phyloP scores from a whole-genome alignment of 257 asterid genomes.

The Scutellaria galericulata region DNA sequence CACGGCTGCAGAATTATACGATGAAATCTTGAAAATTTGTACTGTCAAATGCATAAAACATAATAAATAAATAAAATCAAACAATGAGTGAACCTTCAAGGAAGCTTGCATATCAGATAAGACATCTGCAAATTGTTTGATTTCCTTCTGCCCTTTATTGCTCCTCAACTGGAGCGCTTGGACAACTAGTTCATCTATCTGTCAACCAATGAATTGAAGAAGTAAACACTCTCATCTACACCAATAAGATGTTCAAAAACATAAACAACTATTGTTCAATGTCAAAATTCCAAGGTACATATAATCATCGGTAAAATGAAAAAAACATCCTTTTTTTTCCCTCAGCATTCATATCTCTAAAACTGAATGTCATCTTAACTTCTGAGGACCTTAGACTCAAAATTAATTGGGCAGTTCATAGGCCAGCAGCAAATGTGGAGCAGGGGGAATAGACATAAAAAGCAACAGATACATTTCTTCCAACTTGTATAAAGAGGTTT shows the following conservation, averaged over 20 bases:
- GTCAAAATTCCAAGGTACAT: background rate
- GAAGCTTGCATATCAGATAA: slow-evolving; percentile 75
- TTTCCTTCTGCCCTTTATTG: slow-evolving; percentile 56
- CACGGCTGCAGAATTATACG: slow-evolving; percentile 71
- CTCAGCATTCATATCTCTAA: background rate
- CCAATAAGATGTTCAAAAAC: slow-evolving; percentile 21
- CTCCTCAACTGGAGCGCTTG: slow-evolving; percentile 59
- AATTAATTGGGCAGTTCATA: slow-evolving; percentile 8
- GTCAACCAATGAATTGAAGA: slow-evolving; percentile 40
- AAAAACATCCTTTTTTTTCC: background rate
- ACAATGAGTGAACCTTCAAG: slow-evolving; percentile 63
- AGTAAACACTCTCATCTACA: slow-evolving; percentile 31
- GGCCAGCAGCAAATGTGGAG: slow-evolving; percentile 13
- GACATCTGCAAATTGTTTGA: slow-evolving; percentile 66
- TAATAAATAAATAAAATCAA: slow-evolving; percentile 15
- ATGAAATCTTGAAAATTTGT: slow-evolving; percentile 4
- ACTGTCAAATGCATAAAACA: background rate
- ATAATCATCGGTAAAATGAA: background rate
- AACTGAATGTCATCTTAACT: slow-evolving; percentile 12
- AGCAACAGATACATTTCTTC: background rate
- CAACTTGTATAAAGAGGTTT: background rate
- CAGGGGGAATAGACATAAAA: background rate
- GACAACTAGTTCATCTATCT: slow-evolving; percentile 89
- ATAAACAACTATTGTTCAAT: background rate
- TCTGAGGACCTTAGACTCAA: background rate